Percentiles rank a stretch among this genome's conserved stretches.
phyloP scores from a whole-genome alignment of 176 grass and related monocot species.

The Themeda triandra region DNA sequence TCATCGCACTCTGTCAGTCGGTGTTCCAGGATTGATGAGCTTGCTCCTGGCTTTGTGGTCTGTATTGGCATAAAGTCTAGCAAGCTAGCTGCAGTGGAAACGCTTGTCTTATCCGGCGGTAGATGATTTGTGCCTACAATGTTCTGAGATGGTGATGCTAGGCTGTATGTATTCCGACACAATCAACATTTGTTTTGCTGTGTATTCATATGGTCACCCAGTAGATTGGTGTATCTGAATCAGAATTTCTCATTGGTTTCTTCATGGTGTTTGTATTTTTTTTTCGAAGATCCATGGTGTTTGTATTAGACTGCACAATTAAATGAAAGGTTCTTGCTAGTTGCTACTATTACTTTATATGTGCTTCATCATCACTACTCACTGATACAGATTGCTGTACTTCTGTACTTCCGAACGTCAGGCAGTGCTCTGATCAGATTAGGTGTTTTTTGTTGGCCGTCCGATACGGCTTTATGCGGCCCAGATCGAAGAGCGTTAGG shows the following conservation, averaged over 20 bases:
- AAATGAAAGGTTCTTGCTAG: background rate
- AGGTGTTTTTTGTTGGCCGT: background rate
- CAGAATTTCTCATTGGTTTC: background rate
- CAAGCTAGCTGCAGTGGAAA: background rate
- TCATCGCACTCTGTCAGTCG: background rate
- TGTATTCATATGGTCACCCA: constrained; percentile 3
- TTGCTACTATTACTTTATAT: background rate
- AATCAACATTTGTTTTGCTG: constrained; percentile 39
- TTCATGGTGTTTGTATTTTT: no score
- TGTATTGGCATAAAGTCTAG: constrained; percentile 20
- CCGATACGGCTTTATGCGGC: background rate
- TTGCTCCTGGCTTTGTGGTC: constrained; percentile 38
- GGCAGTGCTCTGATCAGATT: no score
- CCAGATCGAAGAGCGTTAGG: background rate
- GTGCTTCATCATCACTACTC: background rate
- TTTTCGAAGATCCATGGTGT: no score
- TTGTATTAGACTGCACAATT: no score
- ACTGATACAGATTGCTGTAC: no score
- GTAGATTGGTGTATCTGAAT: background rate
- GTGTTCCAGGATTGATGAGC: constrained; percentile 28
- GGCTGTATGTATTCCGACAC: background rate
- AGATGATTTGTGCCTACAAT: constrained; percentile 6
- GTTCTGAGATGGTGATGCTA: no score
- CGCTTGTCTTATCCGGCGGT: background rate
- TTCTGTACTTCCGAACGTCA: no score